Percentiles rank a stretch among this genome's conserved stretches.
phyloP scores from a whole-genome alignment of 257 asterid species.

The Cinchona pubescens region DNA sequence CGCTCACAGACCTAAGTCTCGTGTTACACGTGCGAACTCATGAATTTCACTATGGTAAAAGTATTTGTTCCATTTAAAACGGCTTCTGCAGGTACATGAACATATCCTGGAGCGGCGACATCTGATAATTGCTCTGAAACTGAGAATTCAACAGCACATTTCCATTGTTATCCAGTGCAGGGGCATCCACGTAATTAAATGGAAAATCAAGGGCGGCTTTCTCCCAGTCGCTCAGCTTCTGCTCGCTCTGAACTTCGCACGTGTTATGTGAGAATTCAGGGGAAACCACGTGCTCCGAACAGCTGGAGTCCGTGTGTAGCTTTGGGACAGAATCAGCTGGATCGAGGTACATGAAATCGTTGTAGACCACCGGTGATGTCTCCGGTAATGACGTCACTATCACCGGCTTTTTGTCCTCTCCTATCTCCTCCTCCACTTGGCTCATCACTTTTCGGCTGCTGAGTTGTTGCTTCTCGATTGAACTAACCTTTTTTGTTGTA shows the following conservation, averaged over 20 bases:
- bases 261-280: conserved; percentile 45
- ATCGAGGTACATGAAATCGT: conserved; percentile 51
- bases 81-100: conserved; percentile 56
- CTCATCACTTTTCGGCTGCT: conserved; percentile 24
- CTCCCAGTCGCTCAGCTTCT: conserved; percentile 58
- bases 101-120: conserved; percentile 67
- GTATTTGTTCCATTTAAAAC: conserved; percentile 26
- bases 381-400: conserved; percentile 40
- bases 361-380: conserved; percentile 39
- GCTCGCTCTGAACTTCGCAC: conserved; percentile 75
- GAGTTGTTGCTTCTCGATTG: conserved; percentile 45
- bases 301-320: conserved; percentile 74
- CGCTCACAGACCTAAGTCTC: conserved; percentile 31
- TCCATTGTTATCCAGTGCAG: conserved; percentile 18
- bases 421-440: conserved; percentile 19
- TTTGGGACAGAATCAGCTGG: conserved; percentile 69
- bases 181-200: conserved; percentile 50
- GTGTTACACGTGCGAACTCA: conserved; percentile 18
- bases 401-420: conserved; percentile 53
- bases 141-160: conserved; percentile 34
- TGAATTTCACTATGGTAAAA: not conserved
- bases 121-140: conserved; percentile 38
- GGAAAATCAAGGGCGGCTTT: conserved; percentile 46
- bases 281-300: conserved; percentile 79
- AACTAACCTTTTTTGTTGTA: conserved; percentile 84